Conservation (phyloP, 2,329 filamentous ascomycete species). For the Penicillium vulpinum region DNA sequence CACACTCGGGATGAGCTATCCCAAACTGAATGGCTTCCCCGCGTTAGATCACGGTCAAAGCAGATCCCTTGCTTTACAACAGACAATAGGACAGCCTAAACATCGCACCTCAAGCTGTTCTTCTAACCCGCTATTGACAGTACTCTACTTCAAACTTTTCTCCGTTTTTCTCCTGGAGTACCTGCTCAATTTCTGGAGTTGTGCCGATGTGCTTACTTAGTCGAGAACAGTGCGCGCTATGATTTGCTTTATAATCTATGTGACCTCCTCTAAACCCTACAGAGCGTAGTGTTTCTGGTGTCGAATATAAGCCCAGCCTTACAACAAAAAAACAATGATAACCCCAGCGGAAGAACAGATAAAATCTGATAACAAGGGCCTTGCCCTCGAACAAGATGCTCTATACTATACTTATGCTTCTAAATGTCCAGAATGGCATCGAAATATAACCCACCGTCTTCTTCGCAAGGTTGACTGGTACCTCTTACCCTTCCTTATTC, state of each 20-base stretch:
- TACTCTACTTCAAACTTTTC: too few species aligned
- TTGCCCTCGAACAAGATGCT: constrained; percentile 22
- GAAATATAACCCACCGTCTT: constrained; percentile 25
- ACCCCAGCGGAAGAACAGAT: constrained; percentile 11
- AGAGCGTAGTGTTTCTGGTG: not conserved
- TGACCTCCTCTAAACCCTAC: too few species aligned
- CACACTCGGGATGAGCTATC: not conserved
- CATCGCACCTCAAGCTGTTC: not conserved
- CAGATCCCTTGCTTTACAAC: not conserved
- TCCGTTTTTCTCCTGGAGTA: not conserved
- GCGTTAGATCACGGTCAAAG: not conserved
- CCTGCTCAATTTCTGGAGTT: constrained; percentile 8
- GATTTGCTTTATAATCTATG: not conserved
- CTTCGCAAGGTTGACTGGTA: constrained; percentile 31
- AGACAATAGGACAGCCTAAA: not conserved
- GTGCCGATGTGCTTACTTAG: not conserved
- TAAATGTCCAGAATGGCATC: constrained; percentile 30
- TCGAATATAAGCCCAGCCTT: not conserved
- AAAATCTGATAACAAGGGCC: constrained; percentile 1
- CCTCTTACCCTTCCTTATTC: constrained; percentile 31
- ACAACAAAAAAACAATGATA: not conserved
- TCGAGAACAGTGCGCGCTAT: not conserved
- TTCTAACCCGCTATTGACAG: too few species aligned
- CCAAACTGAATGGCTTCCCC: not conserved
- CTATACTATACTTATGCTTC: constrained; percentile 29